Conservation (phyloP, 768 basidiomycete species). For the Boletus rex-veris region DNA sequence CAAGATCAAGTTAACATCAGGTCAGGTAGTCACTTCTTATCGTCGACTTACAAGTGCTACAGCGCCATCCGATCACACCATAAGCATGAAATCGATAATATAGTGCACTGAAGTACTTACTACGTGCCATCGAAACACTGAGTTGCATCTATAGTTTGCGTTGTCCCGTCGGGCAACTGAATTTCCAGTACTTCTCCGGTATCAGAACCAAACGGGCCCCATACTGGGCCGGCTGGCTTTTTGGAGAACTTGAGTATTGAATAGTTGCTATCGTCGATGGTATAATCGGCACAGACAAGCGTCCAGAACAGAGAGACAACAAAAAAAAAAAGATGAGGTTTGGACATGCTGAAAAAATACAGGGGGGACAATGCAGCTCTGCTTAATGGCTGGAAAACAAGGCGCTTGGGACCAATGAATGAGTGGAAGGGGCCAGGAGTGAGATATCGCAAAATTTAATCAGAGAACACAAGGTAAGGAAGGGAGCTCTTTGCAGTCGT, state of each 20-base stretch:
- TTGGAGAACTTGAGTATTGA: constrained; percentile 24
- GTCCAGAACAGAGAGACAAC: neutral
- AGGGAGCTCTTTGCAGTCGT: neutral
- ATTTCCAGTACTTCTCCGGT: constrained; percentile 18
- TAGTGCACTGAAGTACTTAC: constrained; percentile 12
- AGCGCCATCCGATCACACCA: neutral
- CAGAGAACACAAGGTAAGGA: neutral
- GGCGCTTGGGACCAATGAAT: neutral
- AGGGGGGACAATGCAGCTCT: neutral
- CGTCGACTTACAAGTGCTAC: constrained; percentile 23
- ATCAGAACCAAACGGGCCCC: constrained; percentile 25
- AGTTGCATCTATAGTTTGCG: constrained; percentile 18
- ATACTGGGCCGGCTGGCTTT: constrained; percentile 27
- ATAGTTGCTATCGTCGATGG: constrained; percentile 28
- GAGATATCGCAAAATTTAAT: neutral
- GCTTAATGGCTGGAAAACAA: neutral
- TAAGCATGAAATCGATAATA: constrained; percentile 3
- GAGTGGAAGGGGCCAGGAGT: constrained; percentile 5
- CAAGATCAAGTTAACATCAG: neutral
- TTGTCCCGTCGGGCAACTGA: constrained; percentile 26
- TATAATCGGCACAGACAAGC: constrained; percentile 22
- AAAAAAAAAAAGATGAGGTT: neutral
- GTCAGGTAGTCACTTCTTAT: neutral
- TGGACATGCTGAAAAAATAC: constrained; percentile 6
- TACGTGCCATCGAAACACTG: constrained; percentile 25